Evolutionary conservation across 2,329 filamentous ascomycete species (phyloP).

Genomic region (Colletotrichum eleusines): DNA sequence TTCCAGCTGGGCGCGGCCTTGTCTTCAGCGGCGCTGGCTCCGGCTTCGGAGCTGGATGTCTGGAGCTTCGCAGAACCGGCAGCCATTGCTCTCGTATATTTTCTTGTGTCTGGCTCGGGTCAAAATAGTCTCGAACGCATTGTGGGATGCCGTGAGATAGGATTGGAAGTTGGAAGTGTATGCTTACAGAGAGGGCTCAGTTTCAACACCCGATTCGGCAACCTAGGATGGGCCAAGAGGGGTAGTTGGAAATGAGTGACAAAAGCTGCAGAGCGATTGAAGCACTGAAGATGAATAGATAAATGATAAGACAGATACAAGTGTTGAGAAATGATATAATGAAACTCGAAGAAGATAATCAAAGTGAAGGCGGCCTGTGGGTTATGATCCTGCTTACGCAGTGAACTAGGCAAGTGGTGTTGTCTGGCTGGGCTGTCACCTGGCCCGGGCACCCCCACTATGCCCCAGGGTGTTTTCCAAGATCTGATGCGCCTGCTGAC

Average conservation of each 20-base stretch:
- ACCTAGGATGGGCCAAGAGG: not conserved
- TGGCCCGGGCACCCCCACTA: conserved; percentile 35
- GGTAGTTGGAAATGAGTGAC: not conserved
- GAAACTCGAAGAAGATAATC: not conserved
- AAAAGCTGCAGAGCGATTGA: not conserved
- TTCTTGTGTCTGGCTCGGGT: not conserved
- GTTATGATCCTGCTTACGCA: not conserved
- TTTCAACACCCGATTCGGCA: not conserved
- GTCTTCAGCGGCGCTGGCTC: conserved; percentile 43
- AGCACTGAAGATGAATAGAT: not conserved
- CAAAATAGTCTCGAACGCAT: not conserved
- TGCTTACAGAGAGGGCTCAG: not conserved
- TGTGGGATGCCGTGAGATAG: not conserved
- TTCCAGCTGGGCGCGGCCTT: conserved; percentile 46
- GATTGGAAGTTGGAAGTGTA: not conserved
- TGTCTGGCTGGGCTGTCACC: conserved; percentile 5
- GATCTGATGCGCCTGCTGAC: conserved; percentile 39
- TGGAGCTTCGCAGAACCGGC: conserved; percentile 26
- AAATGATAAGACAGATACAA: not conserved
- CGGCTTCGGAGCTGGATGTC: conserved; percentile 36
- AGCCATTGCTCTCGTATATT: conserved; percentile 23
- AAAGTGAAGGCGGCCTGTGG: not conserved
- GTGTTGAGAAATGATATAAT: too few relatives aligned
- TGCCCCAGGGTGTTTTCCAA: conserved; percentile 37
- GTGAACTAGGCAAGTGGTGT: not conserved